A percentile compares a stretch with the other conserved stretches of the same genome.
Evolutionary conservation across 352 stramenopile genomes (phyloP).

Genomic region (Pythium brassicae): DNA sequence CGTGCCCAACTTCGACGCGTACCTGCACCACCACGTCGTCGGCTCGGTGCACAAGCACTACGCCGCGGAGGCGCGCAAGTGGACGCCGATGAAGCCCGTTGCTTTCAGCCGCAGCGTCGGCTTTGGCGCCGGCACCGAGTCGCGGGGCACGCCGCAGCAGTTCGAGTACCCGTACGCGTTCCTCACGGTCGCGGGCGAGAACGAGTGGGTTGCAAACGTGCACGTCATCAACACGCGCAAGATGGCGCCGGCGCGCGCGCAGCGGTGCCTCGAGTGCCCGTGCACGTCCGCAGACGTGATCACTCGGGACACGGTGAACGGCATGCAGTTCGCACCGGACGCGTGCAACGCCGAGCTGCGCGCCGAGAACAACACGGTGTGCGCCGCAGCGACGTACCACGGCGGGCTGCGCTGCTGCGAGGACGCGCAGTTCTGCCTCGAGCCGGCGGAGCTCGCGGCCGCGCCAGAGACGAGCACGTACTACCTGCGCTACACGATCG

Average conservation of each 20-base stretch:
- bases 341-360: slow-evolving; percentile 65
- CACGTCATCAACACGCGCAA: slow-evolving; percentile 82
- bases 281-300: slow-evolving; percentile 67
- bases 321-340: slow-evolving; percentile 26
- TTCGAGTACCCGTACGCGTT: slow-evolving; percentile 80
- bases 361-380: slow-evolving; percentile 71
- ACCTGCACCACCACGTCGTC: slow-evolving; percentile 82
- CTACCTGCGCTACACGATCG: slow-evolving; percentile 74
- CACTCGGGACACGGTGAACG: slow-evolving; percentile 48
- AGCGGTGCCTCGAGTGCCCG: slow-evolving; percentile 72
- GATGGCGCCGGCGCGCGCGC: slow-evolving; percentile 33
- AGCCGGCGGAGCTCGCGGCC: slow-evolving; percentile 39
- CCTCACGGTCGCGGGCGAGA: slow-evolving; percentile 67
- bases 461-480: slow-evolving; percentile 36
- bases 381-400: slow-evolving; percentile 50
- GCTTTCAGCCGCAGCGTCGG: slow-evolving; percentile 69
- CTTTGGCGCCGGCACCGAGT: slow-evolving; percentile 78
- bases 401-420: slow-evolving; percentile 76
- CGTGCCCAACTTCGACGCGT: slow-evolving; percentile 65
- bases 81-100: slow-evolving; percentile 71
- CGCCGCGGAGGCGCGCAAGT: slow-evolving; percentile 35
- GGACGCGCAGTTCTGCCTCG: slow-evolving; percentile 62
- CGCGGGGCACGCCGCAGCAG: slow-evolving; percentile 70
- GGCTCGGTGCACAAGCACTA: slow-evolving; percentile 68
- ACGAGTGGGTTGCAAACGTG: slow-evolving; percentile 79